Evolutionary conservation across 192 early-diverging fungal genomes (phyloP).

Genomic region (Jimgerdemannia lactiflua): DNA sequence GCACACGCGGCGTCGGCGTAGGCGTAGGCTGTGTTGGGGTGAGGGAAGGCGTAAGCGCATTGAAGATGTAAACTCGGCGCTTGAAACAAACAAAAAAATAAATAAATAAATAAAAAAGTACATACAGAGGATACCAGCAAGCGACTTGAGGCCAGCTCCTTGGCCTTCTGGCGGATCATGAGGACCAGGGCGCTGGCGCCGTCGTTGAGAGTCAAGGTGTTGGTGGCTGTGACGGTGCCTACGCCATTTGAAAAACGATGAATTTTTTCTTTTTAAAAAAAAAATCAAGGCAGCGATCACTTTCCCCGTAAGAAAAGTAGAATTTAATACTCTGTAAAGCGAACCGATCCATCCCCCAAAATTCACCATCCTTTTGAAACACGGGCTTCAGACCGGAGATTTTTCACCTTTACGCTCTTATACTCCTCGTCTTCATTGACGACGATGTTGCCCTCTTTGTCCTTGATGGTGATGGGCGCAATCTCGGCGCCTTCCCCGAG

Average conservation of each 20-base stretch:
- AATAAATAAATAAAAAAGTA: constrained; percentile 75
- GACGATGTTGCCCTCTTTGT: constrained; percentile 77
- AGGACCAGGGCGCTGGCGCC: constrained; percentile 92
- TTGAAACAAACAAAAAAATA: too few relatives aligned
- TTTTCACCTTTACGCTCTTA: constrained; percentile 94
- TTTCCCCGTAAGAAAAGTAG: not conserved
- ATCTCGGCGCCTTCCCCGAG: constrained; percentile 57
- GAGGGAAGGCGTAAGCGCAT: too few relatives aligned
- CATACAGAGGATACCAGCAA: too few relatives aligned
- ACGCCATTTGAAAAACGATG: not conserved
- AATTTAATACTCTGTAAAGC: not conserved
- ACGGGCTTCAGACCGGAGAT: constrained; percentile 64
- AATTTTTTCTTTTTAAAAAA: too few relatives aligned
- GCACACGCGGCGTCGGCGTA: too few relatives aligned
- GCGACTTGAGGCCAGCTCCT: constrained; percentile 77
- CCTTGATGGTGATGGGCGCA: constrained; percentile 79
- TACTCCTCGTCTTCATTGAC: constrained; percentile 91
- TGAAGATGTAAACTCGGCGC: too few relatives aligned
- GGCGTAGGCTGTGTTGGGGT: too few relatives aligned
- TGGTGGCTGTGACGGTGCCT: constrained; percentile 53
- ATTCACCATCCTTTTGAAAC: constrained; percentile 79
- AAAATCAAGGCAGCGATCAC: not conserved
- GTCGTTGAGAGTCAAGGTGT: constrained; percentile 93
- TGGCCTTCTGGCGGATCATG: constrained; percentile 72
- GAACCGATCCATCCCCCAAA: not conserved